Evolutionary conservation across 177 flowering plant genomes (phyloP).

Genomic region (Vitis hybrid): DNA sequence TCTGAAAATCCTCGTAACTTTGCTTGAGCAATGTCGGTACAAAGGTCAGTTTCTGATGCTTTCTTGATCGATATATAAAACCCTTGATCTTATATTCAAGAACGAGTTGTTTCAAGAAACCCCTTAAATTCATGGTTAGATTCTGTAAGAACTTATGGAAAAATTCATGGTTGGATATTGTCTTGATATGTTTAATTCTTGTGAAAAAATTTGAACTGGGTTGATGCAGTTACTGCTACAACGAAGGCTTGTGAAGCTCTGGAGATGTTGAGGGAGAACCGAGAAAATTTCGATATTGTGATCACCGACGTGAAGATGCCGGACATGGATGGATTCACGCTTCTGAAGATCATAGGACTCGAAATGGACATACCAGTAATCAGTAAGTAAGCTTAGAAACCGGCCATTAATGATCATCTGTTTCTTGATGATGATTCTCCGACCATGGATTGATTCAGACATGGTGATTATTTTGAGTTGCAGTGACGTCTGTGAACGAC

Average conservation of each 20-base stretch:
- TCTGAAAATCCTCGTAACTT: constrained; percentile 11
- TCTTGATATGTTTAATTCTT: no score
- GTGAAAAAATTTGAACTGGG: background rate
- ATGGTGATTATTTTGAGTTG: background rate
- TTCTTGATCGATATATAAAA: no score
- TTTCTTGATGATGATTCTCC: no score
- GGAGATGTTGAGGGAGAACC: constrained; percentile 28
- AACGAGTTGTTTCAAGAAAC: no score
- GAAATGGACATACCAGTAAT: constrained; percentile 46
- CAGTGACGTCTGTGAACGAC: constrained; percentile 35
- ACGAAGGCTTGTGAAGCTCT: constrained; percentile 24
- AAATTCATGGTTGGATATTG: no score
- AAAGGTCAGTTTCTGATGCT: constrained; percentile 17
- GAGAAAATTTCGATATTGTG: constrained; percentile 32
- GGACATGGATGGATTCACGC: constrained; percentile 36
- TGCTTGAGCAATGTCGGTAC: constrained; percentile 27
- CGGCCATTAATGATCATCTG: no score
- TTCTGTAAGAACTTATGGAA: background rate
- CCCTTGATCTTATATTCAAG: no score
- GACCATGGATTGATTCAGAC: no score
- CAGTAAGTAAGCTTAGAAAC: constrained; percentile 21
- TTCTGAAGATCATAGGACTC: constrained; percentile 28
- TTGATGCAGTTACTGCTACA: constrained; percentile 29
- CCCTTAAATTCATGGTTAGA: no score
- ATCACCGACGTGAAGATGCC: constrained; percentile 30